Base-by-base conservation (phyloP, 306 rosid genomes). In the Gleditsia sinensis region DNA sequence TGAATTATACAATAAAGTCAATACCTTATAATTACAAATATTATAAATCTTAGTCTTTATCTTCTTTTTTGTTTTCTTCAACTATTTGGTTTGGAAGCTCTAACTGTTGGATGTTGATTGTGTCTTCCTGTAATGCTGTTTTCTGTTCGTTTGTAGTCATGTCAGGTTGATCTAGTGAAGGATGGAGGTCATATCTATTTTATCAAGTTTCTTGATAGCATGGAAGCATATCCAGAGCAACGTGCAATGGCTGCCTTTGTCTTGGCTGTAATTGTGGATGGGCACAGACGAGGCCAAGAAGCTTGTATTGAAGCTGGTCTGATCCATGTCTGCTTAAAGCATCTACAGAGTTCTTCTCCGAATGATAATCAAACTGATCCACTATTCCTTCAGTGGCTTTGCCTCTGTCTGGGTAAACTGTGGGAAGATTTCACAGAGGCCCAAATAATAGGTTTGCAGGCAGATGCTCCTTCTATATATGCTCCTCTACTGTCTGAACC, bases 221-320 rank as follows among this genome's bases (percentile, higher is more conserved):
- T 74, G 83, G 99, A 95, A 81, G 97, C 96, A 60, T 92, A 42
- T 81, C 97, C 98, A 32, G 97, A 95, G 75, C 97, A 92, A 73
- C 96, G 94, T 51, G 99, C 99, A 74, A 92, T 92, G 99, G 97
- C 99, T 76, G 99, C 99, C 32, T 95, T 92, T 81, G 97, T 95
- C 79, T 86, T 95, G 83, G 99, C 99, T 39, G 98, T 92, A 62
- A 95, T 92, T 75, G 97, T 95, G 72, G 99, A 95, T 79, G 96
- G 94, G 48, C 97, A 95, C 84, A 84, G 90, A 74, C 86, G 93
- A 34, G 99, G 99, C 58, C 98, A 95, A 83, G 98, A 95, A 89
- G 99, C 94, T 58, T 95, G 98, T 85, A 74, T 90, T 67, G 94
- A 92, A 83, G 92, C 91, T 61, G 89, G 85, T 77, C 55, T 95